Evolutionary conservation across 2,329 filamentous ascomycete genomes (phyloP).

Genomic region (Sporothrix brunneoviolacea): DNA sequence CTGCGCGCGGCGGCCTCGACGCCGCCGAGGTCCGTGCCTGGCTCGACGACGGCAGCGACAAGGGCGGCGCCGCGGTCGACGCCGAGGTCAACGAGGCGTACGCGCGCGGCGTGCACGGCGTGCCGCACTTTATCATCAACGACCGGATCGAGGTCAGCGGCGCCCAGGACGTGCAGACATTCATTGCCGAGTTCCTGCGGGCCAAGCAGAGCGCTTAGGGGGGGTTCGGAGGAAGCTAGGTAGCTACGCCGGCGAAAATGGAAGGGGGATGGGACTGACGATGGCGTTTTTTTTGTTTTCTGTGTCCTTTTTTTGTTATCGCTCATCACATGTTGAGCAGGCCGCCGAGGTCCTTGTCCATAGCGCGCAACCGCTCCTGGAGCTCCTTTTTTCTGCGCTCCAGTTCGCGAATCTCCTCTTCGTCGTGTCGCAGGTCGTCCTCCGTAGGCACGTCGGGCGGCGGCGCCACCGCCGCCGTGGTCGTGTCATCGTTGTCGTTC

Average conservation of each 20-base stretch:
- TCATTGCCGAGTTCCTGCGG: conserved; percentile 58
- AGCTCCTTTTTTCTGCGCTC: conserved; percentile 51
- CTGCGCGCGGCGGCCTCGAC: conserved; percentile 47
- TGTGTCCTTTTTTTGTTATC: not conserved
- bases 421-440: conserved; percentile 61
- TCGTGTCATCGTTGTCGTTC: conserved; percentile 47
- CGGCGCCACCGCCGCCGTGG: conserved; percentile 33
- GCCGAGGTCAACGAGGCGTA: conserved; percentile 46
- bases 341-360: conserved; percentile 51
- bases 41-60: conserved; percentile 45
- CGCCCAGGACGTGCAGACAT: conserved; percentile 62
- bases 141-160: conserved; percentile 60
- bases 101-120: conserved; percentile 51
- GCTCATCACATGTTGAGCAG: conserved; percentile 43
- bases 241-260: too few relatives aligned
- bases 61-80: conserved; percentile 53
- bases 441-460: conserved; percentile 44
- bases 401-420: conserved; percentile 56
- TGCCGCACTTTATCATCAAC: conserved; percentile 71
- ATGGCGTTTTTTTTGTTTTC: not conserved
- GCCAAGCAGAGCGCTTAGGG: conserved; percentile 26
- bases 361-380: conserved; percentile 43
- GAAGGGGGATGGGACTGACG: not conserved
- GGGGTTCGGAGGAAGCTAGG: too few relatives aligned
- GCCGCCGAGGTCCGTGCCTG: conserved; percentile 45